Base-by-base conservation (phyloP, 805 yeast genomes). In the Kregervanrija fluxuum region DNA sequence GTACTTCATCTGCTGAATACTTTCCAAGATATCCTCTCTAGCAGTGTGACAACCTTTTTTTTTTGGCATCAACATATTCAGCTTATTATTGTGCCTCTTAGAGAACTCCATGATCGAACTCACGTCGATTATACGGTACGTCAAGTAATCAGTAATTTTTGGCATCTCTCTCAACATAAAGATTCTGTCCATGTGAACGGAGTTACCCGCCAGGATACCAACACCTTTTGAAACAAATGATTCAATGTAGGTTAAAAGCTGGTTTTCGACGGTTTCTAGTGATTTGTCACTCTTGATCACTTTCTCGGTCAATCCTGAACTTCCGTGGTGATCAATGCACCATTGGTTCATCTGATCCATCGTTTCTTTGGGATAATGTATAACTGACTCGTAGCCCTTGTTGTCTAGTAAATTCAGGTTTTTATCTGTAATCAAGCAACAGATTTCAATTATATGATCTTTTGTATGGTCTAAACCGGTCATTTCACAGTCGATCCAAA, bases 401-500 rank as follows among this genome's bases (percentile, higher is more conserved):
- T 71, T 72, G 45, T 87, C 95, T 1, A 88, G 66, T 3, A 86
- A 54, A 43, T 85, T 77, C 48, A 93, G 71, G 47, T 87, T 67
- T 9, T 85, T 88, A 57, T 91, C 95, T 2, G 99, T 93, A 38
- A 93, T 71, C 35, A 91, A 68, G 60, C 96, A 89, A 60, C 96
- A 87, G 28, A 93, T 81, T 64, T 93, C 99, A 48, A 93, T 85
- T 54, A 93, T 90, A 46, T 75, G 79, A 60, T 93, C 98, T n/a
- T 73, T 70, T 40, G 66, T 62, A n/a, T 81, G 79, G 54, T 91
- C 84, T 35, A 93, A 67, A 0, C 99, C 99, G 0, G 99, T 93
- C 99, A 93, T 93, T 62, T 93, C 99, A 65, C 98, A 93, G 66
- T 93, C 99, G 13, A 93, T 74, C 99, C 99, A 93, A 4, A 93